phyloP scores from a whole-genome alignment of 2,329 filamentous ascomycete genomes.

The Aspergillus carbonarius region DNA sequence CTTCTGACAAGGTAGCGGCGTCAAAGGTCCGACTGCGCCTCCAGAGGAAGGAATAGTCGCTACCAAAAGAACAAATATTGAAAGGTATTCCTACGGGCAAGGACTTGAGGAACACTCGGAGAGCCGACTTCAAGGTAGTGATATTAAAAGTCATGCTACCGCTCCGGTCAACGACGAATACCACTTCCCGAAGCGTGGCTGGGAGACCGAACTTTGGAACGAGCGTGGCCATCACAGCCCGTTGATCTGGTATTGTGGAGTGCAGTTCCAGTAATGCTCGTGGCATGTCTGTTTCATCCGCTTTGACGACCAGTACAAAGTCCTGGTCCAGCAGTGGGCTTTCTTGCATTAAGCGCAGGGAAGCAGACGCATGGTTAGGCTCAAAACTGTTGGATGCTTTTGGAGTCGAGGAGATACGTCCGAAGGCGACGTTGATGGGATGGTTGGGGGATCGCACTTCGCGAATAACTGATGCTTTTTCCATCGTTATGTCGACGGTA shows the following conservation, averaged over 20 bases:
- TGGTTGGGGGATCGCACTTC: constrained; percentile 67
- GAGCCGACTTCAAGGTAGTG: constrained; percentile 47
- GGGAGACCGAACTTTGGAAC: constrained; percentile 69
- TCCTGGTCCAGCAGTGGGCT: constrained; percentile 55
- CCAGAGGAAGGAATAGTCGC: constrained; percentile 49
- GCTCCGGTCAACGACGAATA: constrained; percentile 72
- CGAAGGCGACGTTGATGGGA: constrained; percentile 64
- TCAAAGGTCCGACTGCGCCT: constrained; percentile 48
- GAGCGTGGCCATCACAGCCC: constrained; percentile 68
- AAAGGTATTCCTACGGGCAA: constrained; percentile 57
- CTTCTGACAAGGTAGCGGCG: constrained; percentile 45
- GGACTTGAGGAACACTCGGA: constrained; percentile 59
- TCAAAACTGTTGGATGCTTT: constrained; percentile 47
- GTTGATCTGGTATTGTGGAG: constrained; percentile 59
- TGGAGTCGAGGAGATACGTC: constrained; percentile 52
- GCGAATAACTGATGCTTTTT: constrained; percentile 56
- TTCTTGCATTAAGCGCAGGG: constrained; percentile 50
- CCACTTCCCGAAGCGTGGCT: constrained; percentile 58
- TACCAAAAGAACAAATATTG: constrained; percentile 61
- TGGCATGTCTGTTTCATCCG: constrained; percentile 61
- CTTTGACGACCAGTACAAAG: constrained; percentile 65
- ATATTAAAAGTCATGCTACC: constrained; percentile 59
- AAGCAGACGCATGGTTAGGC: constrained; percentile 62
- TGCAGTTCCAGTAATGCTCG: constrained; percentile 67
- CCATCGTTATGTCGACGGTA: constrained; percentile 60